phyloP scores from a whole-genome alignment of 768 basidiomycete genomes.

The Rhodotorula sphaerocarpa region DNA sequence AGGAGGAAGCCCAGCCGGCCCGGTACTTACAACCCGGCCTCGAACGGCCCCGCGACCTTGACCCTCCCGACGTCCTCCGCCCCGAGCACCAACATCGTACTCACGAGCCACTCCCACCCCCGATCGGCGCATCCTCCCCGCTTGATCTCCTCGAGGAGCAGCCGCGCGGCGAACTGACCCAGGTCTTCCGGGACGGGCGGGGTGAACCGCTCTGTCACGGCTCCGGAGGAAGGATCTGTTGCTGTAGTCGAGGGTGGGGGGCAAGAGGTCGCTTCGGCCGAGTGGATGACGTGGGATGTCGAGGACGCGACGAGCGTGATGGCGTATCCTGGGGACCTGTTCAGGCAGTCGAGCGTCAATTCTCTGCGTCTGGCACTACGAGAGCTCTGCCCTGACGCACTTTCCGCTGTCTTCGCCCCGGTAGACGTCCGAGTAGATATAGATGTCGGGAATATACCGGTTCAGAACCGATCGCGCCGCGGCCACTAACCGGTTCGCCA shows the following conservation, averaged over 20 bases:
- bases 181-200: constrained; percentile 80
- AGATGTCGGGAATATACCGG: constrained; percentile 94
- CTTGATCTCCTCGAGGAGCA: constrained; percentile 67
- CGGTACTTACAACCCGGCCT: constrained; percentile 36
- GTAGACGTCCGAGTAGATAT: constrained; percentile 96
- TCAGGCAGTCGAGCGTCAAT: not conserved
- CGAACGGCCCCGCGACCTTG: constrained; percentile 58
- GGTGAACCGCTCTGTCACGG: not conserved
- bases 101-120: constrained; percentile 74
- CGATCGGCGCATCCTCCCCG: constrained; percentile 84
- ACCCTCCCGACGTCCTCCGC: constrained; percentile 93
- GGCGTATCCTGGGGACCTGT: constrained; percentile 90
- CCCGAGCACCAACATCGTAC: constrained; percentile 88
- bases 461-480: constrained; percentile 84
- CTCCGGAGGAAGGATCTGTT: not conserved
- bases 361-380: too few relatives aligned
- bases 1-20: constrained; percentile 13
- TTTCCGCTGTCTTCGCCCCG: constrained; percentile 96
- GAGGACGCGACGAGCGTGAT: constrained; percentile 83
- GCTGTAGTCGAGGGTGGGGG: constrained; percentile 48
- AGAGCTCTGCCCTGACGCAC: constrained; percentile 49
- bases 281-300: constrained; percentile 78
- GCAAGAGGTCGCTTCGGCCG: constrained; percentile 73
- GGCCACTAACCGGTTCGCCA: constrained; percentile 96
- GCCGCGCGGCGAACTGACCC: constrained; percentile 68